Percentiles rank a stretch among this genome's conserved stretches.
Evolutionary conservation across 352 stramenopile species (phyloP).

Genomic region (Phytophthora tentaculata): DNA sequence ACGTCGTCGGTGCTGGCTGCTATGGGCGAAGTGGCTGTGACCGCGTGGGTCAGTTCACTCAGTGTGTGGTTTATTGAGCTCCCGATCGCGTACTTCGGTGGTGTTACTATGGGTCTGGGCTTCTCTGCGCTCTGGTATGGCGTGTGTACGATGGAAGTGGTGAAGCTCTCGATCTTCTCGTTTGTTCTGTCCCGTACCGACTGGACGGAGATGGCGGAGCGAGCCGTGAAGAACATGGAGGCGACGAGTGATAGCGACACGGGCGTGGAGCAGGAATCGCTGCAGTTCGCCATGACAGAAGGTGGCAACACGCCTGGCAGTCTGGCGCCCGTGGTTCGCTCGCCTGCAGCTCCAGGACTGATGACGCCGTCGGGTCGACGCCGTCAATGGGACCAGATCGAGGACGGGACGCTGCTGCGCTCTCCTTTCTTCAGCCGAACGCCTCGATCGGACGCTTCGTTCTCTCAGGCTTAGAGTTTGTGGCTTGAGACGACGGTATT

Average conservation of each 20-base stretch:
- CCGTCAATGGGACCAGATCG: slow-evolving; percentile 64
- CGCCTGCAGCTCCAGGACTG: slow-evolving; percentile 52
- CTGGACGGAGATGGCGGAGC: slow-evolving; percentile 51
- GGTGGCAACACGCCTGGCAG: slow-evolving; percentile 63
- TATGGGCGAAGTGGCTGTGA: slow-evolving; percentile 62
- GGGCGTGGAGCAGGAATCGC: slow-evolving; percentile 42
- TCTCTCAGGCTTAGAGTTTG: slow-evolving; percentile 30
- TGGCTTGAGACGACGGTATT: slow-evolving; percentile 31
- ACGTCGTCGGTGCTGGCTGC: slow-evolving; percentile 50
- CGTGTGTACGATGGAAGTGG: slow-evolving; percentile 50
- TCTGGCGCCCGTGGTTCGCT: slow-evolving; percentile 49
- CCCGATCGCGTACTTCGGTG: slow-evolving; percentile 60
- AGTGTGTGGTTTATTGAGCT: slow-evolving; percentile 68
- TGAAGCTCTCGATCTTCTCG: slow-evolving; percentile 53
- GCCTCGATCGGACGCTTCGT: slow-evolving; percentile 24
- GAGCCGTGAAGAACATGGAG: slow-evolving; percentile 51
- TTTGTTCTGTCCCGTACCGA: slow-evolving; percentile 45
- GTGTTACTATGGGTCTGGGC: slow-evolving; percentile 49
- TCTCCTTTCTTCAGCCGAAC: slow-evolving; percentile 41
- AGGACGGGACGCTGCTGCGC: slow-evolving; percentile 41
- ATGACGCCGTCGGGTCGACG: slow-evolving; percentile 59
- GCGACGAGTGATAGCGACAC: slow-evolving; percentile 44
- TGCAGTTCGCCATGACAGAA: slow-evolving; percentile 52
- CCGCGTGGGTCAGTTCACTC: slow-evolving; percentile 58
- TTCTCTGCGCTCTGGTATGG: slow-evolving; percentile 63